Evolutionary conservation across 2,329 filamentous ascomycete species (phyloP), one percentile per base, ranked within the genome.

Genomic region (Ciborinia camelliae): DNA sequence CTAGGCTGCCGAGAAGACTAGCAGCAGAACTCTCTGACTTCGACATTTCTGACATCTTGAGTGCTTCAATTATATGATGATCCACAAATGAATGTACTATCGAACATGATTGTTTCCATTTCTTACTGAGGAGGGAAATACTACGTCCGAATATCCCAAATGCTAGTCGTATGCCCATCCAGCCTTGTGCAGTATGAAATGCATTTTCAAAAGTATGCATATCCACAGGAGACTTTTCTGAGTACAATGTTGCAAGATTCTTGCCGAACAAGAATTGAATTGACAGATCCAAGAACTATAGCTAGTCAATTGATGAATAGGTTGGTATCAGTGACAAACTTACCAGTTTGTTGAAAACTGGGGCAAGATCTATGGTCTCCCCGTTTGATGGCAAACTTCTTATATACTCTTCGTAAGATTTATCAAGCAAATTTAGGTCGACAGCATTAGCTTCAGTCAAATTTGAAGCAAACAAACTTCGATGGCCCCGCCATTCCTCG

Each of bases 81-180:
- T 64, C 47, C 14, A 64, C 62, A n/a, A 60, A 52, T 14, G 8
- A 32, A 52, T 64, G 61, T 3, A 60, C 62, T 28, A 28, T 47
- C 15, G 9, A 37, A 30, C 45, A 28, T 18, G 45, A 41, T 10
- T 41, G 30, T 35, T 30, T 47, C 54, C 62, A 64, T 4, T 43
- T 64, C 2, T 18, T 52, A 18, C 47, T 60, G 14, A 50, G 14
- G 0, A 52, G 7, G 15, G 48, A 41, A 1, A 28, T 2, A 18
- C 26, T n/a, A 23, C 52, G 23, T 39, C 52, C 62, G 23, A 63
- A 28, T 10, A 15, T 45, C 18, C 52, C 52, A 14, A 63, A 58
- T 14, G 32, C 32, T 23, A 63, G 39, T 30, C 62, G 62, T 20
- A 60, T 26, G 1, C 55, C 62, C 62, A 60, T 60, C 54, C 55